Base-by-base conservation (phyloP, 768 basidiomycete species). In the Udeniomyces megalosporus region DNA sequence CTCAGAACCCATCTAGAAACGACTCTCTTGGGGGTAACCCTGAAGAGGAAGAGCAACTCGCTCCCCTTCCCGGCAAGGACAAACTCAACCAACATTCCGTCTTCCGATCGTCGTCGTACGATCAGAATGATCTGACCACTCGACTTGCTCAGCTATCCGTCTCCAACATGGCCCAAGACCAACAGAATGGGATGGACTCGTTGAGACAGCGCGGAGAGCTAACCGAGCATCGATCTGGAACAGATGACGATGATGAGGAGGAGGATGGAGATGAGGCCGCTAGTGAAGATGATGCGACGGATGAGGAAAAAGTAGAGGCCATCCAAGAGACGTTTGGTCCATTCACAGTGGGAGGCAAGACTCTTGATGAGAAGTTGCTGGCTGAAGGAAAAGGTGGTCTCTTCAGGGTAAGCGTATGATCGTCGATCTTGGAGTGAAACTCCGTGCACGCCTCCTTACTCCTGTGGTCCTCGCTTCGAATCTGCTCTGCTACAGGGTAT, bases 311-410 rank as follows among this genome's bases (percentile, higher is more conserved):
- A 51, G 68, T 84, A 14, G 68, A 71, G 22, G 74, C 83, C 3
- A 76, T 85, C 20, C 70, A 75, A 2, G 73, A 80, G 47, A 82
- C 83, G 68, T 84, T 83, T 67, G 83, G 71, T 83, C 26, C 75
- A 77, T 10, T 74, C 75, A 11, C 22, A 11, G 31, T 29, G 24
- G 5, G 2, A 20, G 14, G 22, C 2, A 38, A 15, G 24, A 11
- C 34, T 28, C 75, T 79, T 65, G 79, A 80, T 58, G 79, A 78
- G 65, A 68, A 64, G 11, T 65, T 84, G 20, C 54, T 84, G 2
- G 70, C 78, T 2, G 81, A 83, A 67, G 73, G 76, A 2, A 80
- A 82, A 67, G 82, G 76, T 0, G 77, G 74, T 35, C 69, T 80
- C 38, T 73, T 80, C 45, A 72, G 76, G 78, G 79, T 17, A 62